Evolutionary conservation across 1,284 basidiomycete genomes (phyloP), one percentile per base, ranked within the genome.

Genomic region (Tilletia caries): DNA sequence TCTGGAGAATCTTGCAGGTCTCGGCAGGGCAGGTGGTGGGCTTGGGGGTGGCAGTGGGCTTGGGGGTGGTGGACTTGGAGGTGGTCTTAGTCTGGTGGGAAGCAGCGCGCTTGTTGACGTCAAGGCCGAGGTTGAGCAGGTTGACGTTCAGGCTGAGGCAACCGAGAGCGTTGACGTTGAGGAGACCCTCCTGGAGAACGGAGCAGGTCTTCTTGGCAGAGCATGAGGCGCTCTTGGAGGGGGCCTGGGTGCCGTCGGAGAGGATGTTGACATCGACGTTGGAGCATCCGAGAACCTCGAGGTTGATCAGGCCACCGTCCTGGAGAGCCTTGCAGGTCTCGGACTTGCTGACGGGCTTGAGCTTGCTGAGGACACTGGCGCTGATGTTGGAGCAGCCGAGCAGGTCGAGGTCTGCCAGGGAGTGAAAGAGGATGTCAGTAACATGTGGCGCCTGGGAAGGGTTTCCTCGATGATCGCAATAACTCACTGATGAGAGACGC

Each of bases 1-100:
- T 62, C 58, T 62, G 58, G 32, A 62, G 58, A 18, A 62, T 37
- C 13, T 18, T 33, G 58, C 58, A 48, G 20, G 52, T 52, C 27
- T 58, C 34, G 23, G 23, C 4, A 34, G 34, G 32, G 41, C 52
- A 67, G 20, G 52, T 32, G 66, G 52, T 25, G 12, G 34, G 41
- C 37, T 67, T 67, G 23, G 46, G 23, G 12, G 52, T 67, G 41
- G 52, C 50, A 52, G 52, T 67, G 13, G 25, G 50, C 37, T 67
- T 67, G 41, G 52, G 29, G 32, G 52, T 33, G 23, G 44, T 48
- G 20, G 65, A 6, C 48, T 34, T 41, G 33, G 48, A 48, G 27
- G 37, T 67, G 25, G 52, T 67, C 10, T 44, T 48, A n/a, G 37
- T 54, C 34, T 50, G 65, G 46, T 66, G 65, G 37, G 29, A 18